Base-by-base conservation (phyloP, 1,284 basidiomycete species). In the Rhodotorula sp. region DNA sequence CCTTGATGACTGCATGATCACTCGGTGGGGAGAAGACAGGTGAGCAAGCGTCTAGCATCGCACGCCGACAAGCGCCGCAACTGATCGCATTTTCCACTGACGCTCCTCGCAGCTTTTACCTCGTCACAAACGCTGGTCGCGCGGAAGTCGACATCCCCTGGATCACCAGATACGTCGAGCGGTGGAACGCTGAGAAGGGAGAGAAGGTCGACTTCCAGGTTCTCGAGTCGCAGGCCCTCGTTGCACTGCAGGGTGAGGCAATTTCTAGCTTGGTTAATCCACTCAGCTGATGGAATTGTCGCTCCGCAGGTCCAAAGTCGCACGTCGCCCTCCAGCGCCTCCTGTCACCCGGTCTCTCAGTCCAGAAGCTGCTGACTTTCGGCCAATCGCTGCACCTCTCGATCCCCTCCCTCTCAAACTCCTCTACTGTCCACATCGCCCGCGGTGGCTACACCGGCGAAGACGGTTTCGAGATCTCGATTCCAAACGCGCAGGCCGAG, bases 371-470 rank as follows among this genome's bases (percentile, higher is more conserved):
- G 34, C 62, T 95, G 66, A 89, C 88, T 47, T 95, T 96, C 77
- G 92, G 92, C 54, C 87, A 86, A 72, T 88, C 89, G 29, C 88
- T 89, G 0, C 91, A 88, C 76, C 85, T 91, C 27, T 85, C 88
- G 1, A 85, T 96, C 51, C 87, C 88, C 2, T 58, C 71, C 2
- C 71, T 78, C 74, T 86, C 88, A 2, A 88, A 91, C 74, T 56
- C 58, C 19, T 88, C 89, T 75, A 62, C 77, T n/a, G 79, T 80
- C 34, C 96, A 98, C 79, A 87, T 99, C 47, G 91, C 94, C 15
- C 88, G 95, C n/a, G 92, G 92, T 30, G 95, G 96, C 7, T 99
- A 99, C 82, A 99, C 96, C 0, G 95, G 96, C 46, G 96, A 99
- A 82, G 95, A 99, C 80, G 96, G 95, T 0, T 98, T 99, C 75